Percentiles rank a stretch among this genome's conserved stretches.
Evolutionary conservation across 352 stramenopile species (phyloP).

Genomic region (Phytopythium delawarense): DNA sequence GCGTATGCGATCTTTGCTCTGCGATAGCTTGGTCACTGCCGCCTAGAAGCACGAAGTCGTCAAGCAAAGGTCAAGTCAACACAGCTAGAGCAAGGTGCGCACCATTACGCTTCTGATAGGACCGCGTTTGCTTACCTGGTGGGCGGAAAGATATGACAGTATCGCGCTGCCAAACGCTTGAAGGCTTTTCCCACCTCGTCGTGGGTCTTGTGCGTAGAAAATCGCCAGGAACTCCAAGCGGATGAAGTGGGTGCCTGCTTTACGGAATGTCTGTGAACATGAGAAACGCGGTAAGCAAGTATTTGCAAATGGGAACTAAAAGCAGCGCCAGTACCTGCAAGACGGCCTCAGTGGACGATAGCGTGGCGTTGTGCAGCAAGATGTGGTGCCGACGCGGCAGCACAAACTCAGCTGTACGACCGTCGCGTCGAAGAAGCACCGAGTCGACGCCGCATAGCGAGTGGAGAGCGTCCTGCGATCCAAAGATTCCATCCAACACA

Average conservation of each 20-base stretch:
- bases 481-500: not conserved
- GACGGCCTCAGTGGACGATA: conserved; percentile 34
- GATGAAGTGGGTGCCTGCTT: conserved; percentile 48
- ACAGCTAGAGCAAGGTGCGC: not conserved
- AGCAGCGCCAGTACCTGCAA: conserved; percentile 29
- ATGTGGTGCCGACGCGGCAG: conserved; percentile 38
- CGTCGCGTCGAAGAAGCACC: conserved; percentile 41
- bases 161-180: conserved; percentile 58
- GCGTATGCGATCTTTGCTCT: conserved; percentile 1
- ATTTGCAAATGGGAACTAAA: not conserved
- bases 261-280: conserved; percentile 31
- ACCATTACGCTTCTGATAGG: not conserved
- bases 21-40: not conserved
- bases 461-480: conserved; percentile 46
- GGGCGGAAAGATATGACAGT: conserved; percentile 36
- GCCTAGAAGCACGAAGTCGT: not conserved
- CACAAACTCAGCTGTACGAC: conserved; percentile 32
- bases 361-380: conserved; percentile 34
- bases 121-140: conserved; percentile 33
- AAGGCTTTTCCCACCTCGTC: conserved; percentile 54
- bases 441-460: conserved; percentile 65
- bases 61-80: not conserved
- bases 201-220: conserved; percentile 60
- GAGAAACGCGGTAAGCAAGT: not conserved
- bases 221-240: conserved; percentile 58